Base-by-base conservation (phyloP, 345 rosid species). In the Eucalyptus decipiens region DNA sequence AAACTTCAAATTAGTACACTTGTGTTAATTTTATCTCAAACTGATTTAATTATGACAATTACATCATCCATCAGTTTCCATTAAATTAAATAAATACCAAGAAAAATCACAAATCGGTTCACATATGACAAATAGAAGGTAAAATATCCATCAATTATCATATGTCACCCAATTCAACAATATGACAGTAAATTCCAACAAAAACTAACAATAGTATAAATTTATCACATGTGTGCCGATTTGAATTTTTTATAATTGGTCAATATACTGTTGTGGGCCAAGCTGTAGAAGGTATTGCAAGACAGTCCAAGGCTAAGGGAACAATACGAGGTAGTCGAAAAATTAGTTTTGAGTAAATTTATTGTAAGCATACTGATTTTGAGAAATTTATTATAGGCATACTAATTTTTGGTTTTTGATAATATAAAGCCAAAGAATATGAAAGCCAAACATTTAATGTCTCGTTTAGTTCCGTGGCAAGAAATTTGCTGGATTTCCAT, bases 131-230 rank as follows among this genome's bases (percentile, higher is more conserved):
- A 52, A 19, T 1, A 0, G 24, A 19, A 2, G 10, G 5, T 8
- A 52, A 52, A 52, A 19, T 1, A 52, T 52, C 2, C 5, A 4
- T 52, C 56, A 52, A 52, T 1, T 4, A 8, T 52, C 2, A 52
- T 3, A 52, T 52, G 10, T 18, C 1, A 52, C 24, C 2, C 0
- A 8, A 52, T 0, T 52, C 11, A 52, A 52, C 0, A 52, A 52
- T 52, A 8, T 52, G 11, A 52, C 2, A 0, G 0, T 52, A 52
- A 52, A 21, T 19, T 52, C 11, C 58, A 52, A 52, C 26, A 8
- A 52, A 52, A 52, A 52, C 11, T 52, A 52, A 52, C 0, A 8
- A 52, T 19, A 52, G 2, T 19, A 1, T 8, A 19, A 52, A 21
- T 52, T 52, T 21, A 21, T 19, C 1, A 52, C 1, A 51, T 19